Percentiles rank a stretch among this genome's conserved stretches.
Evolutionary conservation across 495 filamentous ascomycete species (phyloP).

Genomic region (Lasiosphaeris hirsuta): DNA sequence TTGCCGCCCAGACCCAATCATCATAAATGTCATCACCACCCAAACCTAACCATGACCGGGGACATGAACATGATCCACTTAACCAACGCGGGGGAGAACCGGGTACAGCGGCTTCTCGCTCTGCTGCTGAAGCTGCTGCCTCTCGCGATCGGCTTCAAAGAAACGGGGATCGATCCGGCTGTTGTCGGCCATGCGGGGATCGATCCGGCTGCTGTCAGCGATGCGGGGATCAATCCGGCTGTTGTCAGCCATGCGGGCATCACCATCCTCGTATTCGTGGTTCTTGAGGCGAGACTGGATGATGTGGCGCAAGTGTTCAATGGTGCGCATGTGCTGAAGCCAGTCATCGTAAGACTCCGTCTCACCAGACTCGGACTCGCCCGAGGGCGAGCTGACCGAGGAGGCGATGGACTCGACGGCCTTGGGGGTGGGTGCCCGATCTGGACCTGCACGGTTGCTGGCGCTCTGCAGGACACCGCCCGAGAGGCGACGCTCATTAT

Average conservation of each 20-base stretch:
- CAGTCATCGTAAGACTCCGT: conserved; percentile 62
- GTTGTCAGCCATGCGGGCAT: conserved; percentile 16
- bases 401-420: conserved; percentile 36
- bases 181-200: conserved; percentile 15
- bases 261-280: conserved; percentile 56
- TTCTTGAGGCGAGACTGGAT: conserved; percentile 62
- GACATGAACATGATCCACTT: neutral
- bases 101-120: conserved; percentile 17
- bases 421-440: conserved; percentile 49
- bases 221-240: conserved; percentile 28
- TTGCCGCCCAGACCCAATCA: too few species aligned
- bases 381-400: conserved; percentile 41
- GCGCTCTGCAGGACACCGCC: conserved; percentile 83
- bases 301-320: conserved; percentile 69
- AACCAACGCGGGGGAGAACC: conserved; percentile 13
- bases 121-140: conserved; percentile 3
- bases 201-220: too few species aligned
- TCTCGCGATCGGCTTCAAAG: neutral
- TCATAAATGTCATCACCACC: too few species aligned
- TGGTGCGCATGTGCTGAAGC: conserved; percentile 78
- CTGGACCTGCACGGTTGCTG: conserved; percentile 50
- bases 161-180: conserved; percentile 9
- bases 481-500: conserved; percentile 76
- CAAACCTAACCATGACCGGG: too few species aligned
- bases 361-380: conserved; percentile 45